Conservation (phyloP, 257 asterid species). For the Capsicum baccatum region DNA sequence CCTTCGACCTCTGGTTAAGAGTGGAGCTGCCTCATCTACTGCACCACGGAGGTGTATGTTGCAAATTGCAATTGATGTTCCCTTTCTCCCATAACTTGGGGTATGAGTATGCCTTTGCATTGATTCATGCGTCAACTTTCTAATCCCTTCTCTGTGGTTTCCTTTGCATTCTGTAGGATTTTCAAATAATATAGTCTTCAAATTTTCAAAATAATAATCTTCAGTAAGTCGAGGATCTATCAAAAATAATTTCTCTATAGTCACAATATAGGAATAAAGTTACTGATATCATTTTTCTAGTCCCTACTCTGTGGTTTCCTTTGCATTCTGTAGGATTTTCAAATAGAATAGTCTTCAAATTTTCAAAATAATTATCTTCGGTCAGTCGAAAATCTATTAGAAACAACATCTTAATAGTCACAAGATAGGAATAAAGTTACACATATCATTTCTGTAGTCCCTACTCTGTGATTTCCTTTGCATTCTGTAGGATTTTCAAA, state of each 20-base stretch:
- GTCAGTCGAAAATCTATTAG: background rate
- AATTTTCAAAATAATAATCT: too few relatives aligned
- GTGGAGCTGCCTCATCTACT: too few relatives aligned
- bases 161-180: too few relatives aligned
- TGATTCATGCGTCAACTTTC: background rate
- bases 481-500: too few relatives aligned
- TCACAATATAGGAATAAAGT: too few relatives aligned
- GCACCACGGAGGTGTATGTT: background rate
- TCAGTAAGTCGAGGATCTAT: too few relatives aligned
- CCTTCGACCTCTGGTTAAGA: too few relatives aligned
- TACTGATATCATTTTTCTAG: too few relatives aligned
- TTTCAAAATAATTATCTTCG: background rate
- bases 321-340: background rate
- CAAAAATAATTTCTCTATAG: too few relatives aligned
- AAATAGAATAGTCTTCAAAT: background rate
- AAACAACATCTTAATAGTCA: rapidly evolving
- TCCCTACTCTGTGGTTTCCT: background rate
- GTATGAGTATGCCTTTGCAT: background rate
- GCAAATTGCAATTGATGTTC: background rate
- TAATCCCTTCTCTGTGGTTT: background rate
- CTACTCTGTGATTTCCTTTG: background rate
- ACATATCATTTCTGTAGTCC: too few relatives aligned
- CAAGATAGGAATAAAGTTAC: too few relatives aligned
- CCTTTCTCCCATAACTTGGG: background rate
- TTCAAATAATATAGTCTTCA: too few relatives aligned